phyloP scores from a whole-genome alignment of 805 yeast genomes.

The Ogataea saltuana region DNA sequence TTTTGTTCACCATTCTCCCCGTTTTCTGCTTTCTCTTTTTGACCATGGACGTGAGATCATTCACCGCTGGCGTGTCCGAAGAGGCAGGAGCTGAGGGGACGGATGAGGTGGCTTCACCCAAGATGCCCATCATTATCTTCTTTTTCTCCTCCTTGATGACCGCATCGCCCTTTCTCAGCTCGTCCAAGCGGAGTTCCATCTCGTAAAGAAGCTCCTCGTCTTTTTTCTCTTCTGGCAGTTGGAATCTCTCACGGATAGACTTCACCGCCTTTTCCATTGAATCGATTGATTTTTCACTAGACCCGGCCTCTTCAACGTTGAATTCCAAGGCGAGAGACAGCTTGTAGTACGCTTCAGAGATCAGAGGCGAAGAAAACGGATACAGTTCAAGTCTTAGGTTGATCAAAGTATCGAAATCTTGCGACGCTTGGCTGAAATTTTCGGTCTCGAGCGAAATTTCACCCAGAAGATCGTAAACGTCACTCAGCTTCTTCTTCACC shows the following conservation, averaged over 20 bases:
- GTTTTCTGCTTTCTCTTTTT: conserved; percentile 44
- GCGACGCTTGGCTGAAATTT: conserved; percentile 75
- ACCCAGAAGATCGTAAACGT: conserved; percentile 77
- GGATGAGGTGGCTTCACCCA: conserved; percentile 45
- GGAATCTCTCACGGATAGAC: conserved; percentile 44
- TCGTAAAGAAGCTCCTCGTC: conserved; percentile 53
- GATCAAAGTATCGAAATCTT: conserved; percentile 63
- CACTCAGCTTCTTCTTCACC: conserved; percentile 59
- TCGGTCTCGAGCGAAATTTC: conserved; percentile 91
- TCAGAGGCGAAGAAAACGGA: conserved; percentile 51
- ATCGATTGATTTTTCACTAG: conserved; percentile 53
- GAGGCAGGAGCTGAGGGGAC: conserved; percentile 21
- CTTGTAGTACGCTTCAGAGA: conserved; percentile 81
- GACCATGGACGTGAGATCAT: conserved; percentile 64
- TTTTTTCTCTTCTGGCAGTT: conserved; percentile 40
- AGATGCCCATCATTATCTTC: conserved; percentile 54
- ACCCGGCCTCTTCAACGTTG: conserved; percentile 53
- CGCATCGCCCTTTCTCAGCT: conserved; percentile 52
- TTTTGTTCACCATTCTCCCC: conserved; percentile 21
- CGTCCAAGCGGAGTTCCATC: conserved; percentile 55
- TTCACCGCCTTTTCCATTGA: conserved; percentile 42
- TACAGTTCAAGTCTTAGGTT: conserved; percentile 54
- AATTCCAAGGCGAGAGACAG: conserved; percentile 78
- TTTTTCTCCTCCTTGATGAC: conserved; percentile 51
- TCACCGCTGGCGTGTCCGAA: conserved; percentile 40